Percentiles rank a stretch among this genome's conserved stretches.
Conservation (phyloP, 179 eudicot genomes). For the Amaranthus tricolor region DNA sequence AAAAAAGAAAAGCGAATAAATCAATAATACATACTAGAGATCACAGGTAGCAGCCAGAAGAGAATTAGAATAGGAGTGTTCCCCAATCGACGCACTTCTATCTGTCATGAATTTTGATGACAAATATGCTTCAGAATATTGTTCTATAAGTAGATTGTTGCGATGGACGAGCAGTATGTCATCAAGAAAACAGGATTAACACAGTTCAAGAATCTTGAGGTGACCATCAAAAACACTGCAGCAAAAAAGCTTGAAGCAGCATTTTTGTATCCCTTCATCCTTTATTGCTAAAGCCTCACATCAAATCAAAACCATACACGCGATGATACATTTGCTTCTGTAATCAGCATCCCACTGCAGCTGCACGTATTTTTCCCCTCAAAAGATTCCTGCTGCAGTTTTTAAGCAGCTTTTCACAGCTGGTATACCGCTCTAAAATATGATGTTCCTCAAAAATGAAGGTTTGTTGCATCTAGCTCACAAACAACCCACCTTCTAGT, state of each 20-base stretch:
- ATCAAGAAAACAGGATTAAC: background rate
- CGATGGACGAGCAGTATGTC: background rate
- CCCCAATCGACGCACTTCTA: background rate
- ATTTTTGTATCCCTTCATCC: no score
- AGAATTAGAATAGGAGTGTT: background rate
- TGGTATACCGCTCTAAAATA: background rate
- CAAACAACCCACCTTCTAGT: background rate
- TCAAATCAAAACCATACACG: background rate
- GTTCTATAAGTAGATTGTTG: background rate
- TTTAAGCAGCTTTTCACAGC: conserved; percentile 4
- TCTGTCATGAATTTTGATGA: background rate
- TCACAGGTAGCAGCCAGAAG: background rate
- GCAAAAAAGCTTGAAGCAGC: conserved; percentile 5
- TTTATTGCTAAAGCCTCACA: background rate
- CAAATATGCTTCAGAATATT: background rate
- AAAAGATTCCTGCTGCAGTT: background rate
- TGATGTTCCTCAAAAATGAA: background rate
- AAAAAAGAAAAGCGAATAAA: conserved; percentile 18
- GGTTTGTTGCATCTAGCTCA: background rate
- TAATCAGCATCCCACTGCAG: background rate
- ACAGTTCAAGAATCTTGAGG: background rate
- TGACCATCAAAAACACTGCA: background rate
- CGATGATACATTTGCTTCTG: background rate
- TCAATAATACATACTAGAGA: conserved; percentile 8
- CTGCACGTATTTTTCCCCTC: background rate